phyloP scores from a whole-genome alignment of 2,329 filamentous ascomycete species.

The Scytalidium lignicola region DNA sequence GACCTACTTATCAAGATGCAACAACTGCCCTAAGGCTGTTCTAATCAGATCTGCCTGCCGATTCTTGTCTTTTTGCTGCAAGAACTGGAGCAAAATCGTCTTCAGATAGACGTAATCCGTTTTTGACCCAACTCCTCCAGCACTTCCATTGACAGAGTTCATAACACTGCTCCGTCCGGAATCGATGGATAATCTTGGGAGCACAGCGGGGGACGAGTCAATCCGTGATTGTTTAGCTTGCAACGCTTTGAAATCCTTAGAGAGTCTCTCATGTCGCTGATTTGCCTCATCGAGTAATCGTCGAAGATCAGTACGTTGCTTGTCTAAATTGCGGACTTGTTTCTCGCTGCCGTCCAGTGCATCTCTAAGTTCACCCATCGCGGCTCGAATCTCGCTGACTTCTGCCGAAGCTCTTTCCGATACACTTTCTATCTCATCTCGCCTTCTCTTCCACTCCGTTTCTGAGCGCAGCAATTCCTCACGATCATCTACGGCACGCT shows the following conservation, averaged over 20 bases:
- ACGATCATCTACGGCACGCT: constrained; percentile 65
- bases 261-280: constrained; percentile 71
- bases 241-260: constrained; percentile 56
- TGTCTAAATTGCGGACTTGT: constrained; percentile 77
- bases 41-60: constrained; percentile 66
- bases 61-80: constrained; percentile 76
- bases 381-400: constrained; percentile 66
- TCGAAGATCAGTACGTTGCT: constrained; percentile 71
- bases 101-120: constrained; percentile 59
- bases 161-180: constrained; percentile 27
- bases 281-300: constrained; percentile 74
- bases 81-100: constrained; percentile 74
- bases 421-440: constrained; percentile 69
- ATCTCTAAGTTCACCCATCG: constrained; percentile 72
- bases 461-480: constrained; percentile 72
- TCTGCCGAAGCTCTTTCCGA: constrained; percentile 68
- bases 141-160: constrained; percentile 12
- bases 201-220: constrained; percentile 23
- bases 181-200: constrained; percentile 22
- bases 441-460: constrained; percentile 66
- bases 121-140: constrained; percentile 13
- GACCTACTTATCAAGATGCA: constrained; percentile 71
- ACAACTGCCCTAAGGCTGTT: constrained; percentile 68
- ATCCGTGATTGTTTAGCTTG: constrained; percentile 37
- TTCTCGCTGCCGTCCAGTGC: constrained; percentile 84